Conservation (phyloP, 371 early-diverging fungal species). For the Coemansia sp. region DNA sequence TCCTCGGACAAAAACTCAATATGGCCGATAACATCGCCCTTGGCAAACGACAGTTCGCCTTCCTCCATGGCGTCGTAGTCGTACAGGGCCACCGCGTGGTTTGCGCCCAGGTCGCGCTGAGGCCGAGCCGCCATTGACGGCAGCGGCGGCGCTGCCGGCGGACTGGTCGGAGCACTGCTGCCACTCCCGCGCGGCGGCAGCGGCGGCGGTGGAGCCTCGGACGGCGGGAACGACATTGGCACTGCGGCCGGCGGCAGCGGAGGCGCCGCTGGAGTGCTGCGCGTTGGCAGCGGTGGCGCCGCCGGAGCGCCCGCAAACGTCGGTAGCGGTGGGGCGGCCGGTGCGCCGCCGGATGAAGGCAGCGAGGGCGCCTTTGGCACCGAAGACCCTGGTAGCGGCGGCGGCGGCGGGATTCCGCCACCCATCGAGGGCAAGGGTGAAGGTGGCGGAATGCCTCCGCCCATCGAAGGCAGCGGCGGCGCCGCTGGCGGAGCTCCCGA, state of each 20-base stretch:
- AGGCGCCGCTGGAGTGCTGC: slow-evolving; percentile 21
- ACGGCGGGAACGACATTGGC: slow-evolving; percentile 22
- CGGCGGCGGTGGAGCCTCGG: slow-evolving; percentile 17
- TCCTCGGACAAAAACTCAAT: slow-evolving; percentile 85
- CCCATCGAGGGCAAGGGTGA: slow-evolving; percentile 17
- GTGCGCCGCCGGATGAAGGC: slow-evolving; percentile 8
- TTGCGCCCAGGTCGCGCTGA: slow-evolving; percentile 38
- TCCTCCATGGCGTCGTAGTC: slow-evolving; percentile 87
- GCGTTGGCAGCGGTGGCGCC: slow-evolving; percentile 16
- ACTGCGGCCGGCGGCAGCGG: slow-evolving; percentile 17
- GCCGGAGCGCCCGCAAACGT: slow-evolving; percentile 4
- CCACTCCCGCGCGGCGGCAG: slow-evolving; percentile 22
- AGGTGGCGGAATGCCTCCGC: slow-evolving; percentile 1
- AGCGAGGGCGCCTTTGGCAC: slow-evolving; percentile 1
- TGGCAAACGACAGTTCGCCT: slow-evolving; percentile 81
- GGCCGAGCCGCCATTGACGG: slow-evolving; percentile 26
- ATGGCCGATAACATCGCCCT: slow-evolving; percentile 72
- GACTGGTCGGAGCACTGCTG: slow-evolving; percentile 19
- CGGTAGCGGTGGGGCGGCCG: slow-evolving; percentile 17
- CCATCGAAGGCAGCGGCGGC: slow-evolving; percentile 8
- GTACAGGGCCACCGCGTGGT: slow-evolving; percentile 70
- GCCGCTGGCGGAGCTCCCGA: not conserved
- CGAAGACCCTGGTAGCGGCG: slow-evolving; percentile 10
- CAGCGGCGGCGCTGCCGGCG: slow-evolving; percentile 32
- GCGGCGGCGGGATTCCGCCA: slow-evolving; percentile 31